Evolutionary conservation across 148 eudicot species (phyloP).

Genomic region (Tetragonia tetragonoides): DNA sequence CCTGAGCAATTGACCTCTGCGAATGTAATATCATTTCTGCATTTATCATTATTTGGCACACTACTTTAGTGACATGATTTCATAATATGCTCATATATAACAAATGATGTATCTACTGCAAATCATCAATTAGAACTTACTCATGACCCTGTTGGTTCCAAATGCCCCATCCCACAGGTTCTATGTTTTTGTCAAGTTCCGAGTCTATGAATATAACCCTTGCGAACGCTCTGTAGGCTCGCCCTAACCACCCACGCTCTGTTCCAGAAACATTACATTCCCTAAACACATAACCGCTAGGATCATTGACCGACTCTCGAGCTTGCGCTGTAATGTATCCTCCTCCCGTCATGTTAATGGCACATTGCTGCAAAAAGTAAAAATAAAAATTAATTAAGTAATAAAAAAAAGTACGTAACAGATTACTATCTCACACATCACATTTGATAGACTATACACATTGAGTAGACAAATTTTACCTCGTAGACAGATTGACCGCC

Average conservation of each 20-base stretch:
- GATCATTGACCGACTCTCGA: neutral
- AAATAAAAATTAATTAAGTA: too few relatives aligned
- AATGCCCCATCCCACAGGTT: neutral
- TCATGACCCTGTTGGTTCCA: neutral
- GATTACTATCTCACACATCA: too few relatives aligned
- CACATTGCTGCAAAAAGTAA: too few relatives aligned
- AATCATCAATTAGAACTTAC: neutral
- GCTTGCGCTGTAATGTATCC: constrained; percentile 29
- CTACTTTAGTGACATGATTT: neutral
- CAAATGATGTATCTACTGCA: too few relatives aligned
- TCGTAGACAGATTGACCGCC: constrained; percentile 47
- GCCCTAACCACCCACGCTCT: constrained; percentile 21
- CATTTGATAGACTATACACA: too few relatives aligned
- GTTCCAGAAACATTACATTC: constrained; percentile 31
- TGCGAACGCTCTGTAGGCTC: constrained; percentile 25
- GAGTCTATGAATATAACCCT: constrained; percentile 15
- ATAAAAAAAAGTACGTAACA: too few relatives aligned
- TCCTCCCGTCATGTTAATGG: neutral
- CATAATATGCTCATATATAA: neutral
- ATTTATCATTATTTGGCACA: neutral
- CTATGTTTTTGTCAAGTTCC: neutral
- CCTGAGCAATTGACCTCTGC: constrained; percentile 26
- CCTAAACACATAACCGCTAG: constrained; percentile 26
- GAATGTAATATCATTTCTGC: constrained; percentile 20
- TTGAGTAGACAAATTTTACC: constrained; percentile 23